Evolutionary conservation across 78 protist genomes (phyloP), one percentile per base, ranked within the genome.

Genomic region (Emiliania huxleyi): DNA sequence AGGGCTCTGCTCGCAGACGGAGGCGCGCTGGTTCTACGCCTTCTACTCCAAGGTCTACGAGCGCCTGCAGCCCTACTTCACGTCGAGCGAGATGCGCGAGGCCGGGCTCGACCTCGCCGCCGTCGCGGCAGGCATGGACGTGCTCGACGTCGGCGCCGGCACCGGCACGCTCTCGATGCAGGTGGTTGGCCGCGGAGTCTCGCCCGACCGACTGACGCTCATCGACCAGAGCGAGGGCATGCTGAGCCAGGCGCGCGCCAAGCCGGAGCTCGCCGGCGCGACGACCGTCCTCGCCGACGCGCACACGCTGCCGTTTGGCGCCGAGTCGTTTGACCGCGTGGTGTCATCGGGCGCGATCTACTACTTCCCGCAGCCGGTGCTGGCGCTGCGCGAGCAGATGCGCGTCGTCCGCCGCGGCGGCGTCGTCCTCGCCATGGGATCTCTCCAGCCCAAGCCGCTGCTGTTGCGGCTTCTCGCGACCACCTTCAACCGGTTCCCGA

Each of bases 131-230:
- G 2, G 46, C 26, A 4, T 44, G 23, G 5, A 1, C 40, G 56
- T 81, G 2, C 89, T 81, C 40, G 89, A 81, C 38, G 89, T 81
- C 42, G 89, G 89, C 55, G 89, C 89, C 1, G 89, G 89, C 35
- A 81, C 89, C 12, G 89, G 89, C 49, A 44, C 89, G 42, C 55
- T 81, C 56, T 29, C 48, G 38, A 0, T 42, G 49, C 87, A 77
- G 87, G 37, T 77, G 25, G 33, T 29, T 48, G 23, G 8, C 48
- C 87, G 87, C 49, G 87, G 87, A 0, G 87, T 42, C 29, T 1
- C 0, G 77, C 37, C 77, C 37, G 77, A 4, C 35, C 5, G 29
- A 19, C n/a, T 81, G 33, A 44, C 56, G 22, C 52, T 81, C 21
- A 37, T 81, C 89, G 89, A 81, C 38, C 89, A 81, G 89, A 44